These are phyloP conservation scores for Letharia columbiana DNA, from an alignment of 495 filamentous ascomycete species.

Conservation along the genomic window DNA sequence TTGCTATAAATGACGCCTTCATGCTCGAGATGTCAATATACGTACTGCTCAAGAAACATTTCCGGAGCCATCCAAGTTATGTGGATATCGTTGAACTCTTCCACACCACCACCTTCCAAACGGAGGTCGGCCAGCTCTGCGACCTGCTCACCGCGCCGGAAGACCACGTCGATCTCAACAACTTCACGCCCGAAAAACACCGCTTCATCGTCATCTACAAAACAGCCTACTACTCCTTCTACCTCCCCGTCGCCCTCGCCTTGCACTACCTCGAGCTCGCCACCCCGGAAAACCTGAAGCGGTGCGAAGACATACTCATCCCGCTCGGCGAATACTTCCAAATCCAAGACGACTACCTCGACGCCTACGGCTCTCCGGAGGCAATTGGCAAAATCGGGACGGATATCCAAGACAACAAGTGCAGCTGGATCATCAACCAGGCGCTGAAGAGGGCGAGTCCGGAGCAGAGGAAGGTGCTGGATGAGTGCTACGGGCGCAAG, in stretches of 20 bases:
- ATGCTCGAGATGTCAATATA: slow-evolving; percentile 90
- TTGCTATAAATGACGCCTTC: slow-evolving; percentile 98
- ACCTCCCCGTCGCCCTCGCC: slow-evolving; percentile 90
- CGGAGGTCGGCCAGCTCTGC: slow-evolving; percentile 87
- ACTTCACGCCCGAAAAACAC: slow-evolving; percentile 93
- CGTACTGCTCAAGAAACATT: slow-evolving; percentile 83
- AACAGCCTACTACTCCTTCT: slow-evolving; percentile 98
- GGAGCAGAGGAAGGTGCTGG: slow-evolving; percentile 68
- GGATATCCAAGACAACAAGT: slow-evolving; percentile 99
- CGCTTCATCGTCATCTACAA: slow-evolving; percentile 98
- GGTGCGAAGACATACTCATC: slow-evolving; percentile 84
- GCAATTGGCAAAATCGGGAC: slow-evolving; percentile 96
- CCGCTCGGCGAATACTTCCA: slow-evolving; percentile 99
- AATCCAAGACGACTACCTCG: slow-evolving; percentile 96
- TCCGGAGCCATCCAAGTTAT: slow-evolving; percentile 76
- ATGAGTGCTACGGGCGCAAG: slow-evolving; percentile 58
- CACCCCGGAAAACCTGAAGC: slow-evolving; percentile 73
- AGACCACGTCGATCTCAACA: slow-evolving; percentile 74
- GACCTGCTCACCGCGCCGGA: slow-evolving; percentile 95
- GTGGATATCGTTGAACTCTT: slow-evolving; percentile 88
- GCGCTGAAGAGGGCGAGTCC: slow-evolving; percentile 67
- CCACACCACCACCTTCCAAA: slow-evolving; percentile 87
- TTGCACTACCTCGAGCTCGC: slow-evolving; percentile 74
- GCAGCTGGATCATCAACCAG: slow-evolving; percentile 94
- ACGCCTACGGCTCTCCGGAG: slow-evolving; percentile 87